Evolutionary conservation across 225 moss, liverwort and hornwort genomes (phyloP).

Genomic region (Polytrichum commune): DNA sequence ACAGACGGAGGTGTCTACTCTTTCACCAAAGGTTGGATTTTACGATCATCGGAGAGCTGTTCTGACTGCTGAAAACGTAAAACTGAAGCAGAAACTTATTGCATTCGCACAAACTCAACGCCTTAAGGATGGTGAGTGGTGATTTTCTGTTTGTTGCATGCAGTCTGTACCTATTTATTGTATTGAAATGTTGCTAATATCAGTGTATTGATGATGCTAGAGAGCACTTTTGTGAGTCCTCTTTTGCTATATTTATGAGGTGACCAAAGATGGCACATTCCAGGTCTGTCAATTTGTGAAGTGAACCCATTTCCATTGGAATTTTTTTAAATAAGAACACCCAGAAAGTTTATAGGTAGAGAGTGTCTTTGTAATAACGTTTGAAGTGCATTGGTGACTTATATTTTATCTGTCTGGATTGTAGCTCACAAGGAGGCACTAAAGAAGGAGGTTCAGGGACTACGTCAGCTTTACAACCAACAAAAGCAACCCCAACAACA

Average conservation of each 20-base stretch:
- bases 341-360: slow-evolving; percentile 1
- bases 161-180: no score
- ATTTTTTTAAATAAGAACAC: not conserved
- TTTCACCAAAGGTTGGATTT: slow-evolving; percentile 83
- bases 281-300: no score
- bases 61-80: slow-evolving; percentile 70
- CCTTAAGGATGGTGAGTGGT: slow-evolving; percentile 71
- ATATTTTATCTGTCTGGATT: not conserved
- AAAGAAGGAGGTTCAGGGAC: slow-evolving; percentile 72
- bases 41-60: slow-evolving; percentile 79
- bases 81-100: slow-evolving; percentile 83
- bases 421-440: slow-evolving; percentile 80
- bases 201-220: not conserved
- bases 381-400: not conserved
- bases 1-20: slow-evolving; percentile 87
- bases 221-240: not conserved
- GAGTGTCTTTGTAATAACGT: not conserved
- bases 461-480: slow-evolving; percentile 63
- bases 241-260: not conserved
- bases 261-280: no score
- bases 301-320: no score
- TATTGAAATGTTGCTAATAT: not conserved
- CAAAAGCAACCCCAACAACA: slow-evolving; percentile 58
- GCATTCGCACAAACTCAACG: slow-evolving; percentile 62
- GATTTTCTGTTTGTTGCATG: not conserved